Conservation (phyloP, 2,329 filamentous ascomycete species). For the Teratosphaeria destructans region DNA sequence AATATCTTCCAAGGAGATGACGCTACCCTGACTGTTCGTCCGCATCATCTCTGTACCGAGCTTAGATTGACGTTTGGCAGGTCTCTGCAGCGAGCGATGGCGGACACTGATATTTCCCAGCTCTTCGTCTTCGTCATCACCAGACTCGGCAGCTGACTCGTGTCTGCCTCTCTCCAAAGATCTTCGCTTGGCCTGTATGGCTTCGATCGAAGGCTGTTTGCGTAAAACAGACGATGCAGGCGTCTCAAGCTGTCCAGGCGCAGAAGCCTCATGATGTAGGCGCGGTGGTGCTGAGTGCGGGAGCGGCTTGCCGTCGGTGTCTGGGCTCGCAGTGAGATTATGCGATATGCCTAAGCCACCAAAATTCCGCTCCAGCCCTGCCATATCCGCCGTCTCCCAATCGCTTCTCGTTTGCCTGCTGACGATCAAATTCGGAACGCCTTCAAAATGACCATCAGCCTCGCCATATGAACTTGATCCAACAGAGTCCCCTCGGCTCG, state of each 20-base stretch:
- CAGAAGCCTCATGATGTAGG: conserved; percentile 55
- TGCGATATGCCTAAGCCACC: conserved; percentile 60
- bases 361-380: conserved; percentile 36
- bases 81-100: conserved; percentile 47
- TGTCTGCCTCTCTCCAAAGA: conserved; percentile 60
- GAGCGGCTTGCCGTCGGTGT: conserved; percentile 11
- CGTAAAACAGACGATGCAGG: conserved; percentile 30
- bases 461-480: conserved; percentile 78
- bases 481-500: conserved; percentile 80
- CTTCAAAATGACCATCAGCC: conserved; percentile 68
- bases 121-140: conserved; percentile 92
- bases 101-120: conserved; percentile 53
- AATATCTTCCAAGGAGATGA: conserved; percentile 39
- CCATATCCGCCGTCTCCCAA: conserved; percentile 59
- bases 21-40: conserved; percentile 85
- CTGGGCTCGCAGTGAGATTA: conserved; percentile 10
- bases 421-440: conserved; percentile 61
- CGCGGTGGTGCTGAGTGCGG: conserved; percentile 35
- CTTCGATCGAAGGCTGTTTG: conserved; percentile 60
- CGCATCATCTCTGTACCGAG: conserved; percentile 96
- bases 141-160: conserved; percentile 68
- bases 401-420: conserved; percentile 61
- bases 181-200: conserved; percentile 63
- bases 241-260: conserved; percentile 40
- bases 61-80: conserved; percentile 54